phyloP scores from a whole-genome alignment of 257 asterid species.

The Solanum clarkiae region DNA sequence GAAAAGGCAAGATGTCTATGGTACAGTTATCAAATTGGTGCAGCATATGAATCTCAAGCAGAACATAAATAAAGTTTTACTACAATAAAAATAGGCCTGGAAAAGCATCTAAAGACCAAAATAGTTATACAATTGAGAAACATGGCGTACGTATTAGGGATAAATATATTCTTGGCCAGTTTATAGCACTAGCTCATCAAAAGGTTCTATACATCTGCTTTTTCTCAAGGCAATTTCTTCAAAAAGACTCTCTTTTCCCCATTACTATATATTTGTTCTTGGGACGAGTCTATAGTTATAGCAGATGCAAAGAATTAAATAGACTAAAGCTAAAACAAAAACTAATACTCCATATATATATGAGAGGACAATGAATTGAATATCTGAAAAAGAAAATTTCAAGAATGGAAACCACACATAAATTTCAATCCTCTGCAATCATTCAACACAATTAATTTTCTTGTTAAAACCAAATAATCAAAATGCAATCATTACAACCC shows the following conservation, averaged over 20 bases:
- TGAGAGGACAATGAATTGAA: no score
- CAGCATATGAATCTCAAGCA: no score
- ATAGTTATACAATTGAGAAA: background rate
- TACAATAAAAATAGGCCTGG: no score
- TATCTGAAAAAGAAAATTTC: no score
- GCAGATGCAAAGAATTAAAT: background rate
- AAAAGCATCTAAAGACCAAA: background rate
- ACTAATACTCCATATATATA: background rate
- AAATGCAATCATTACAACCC: background rate
- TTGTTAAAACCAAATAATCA: no score
- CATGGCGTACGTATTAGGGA: background rate
- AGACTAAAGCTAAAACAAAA: background rate
- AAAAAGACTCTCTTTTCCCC: background rate
- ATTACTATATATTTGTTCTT: background rate
- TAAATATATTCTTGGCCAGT: background rate
- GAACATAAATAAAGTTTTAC: no score
- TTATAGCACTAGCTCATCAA: background rate
- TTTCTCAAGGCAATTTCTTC: background rate
- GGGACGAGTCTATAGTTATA: background rate
- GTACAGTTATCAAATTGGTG: background rate
- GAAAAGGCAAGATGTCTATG: background rate
- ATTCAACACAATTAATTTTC: background rate
- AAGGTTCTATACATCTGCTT: background rate
- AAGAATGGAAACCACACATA: conserved; percentile 49
- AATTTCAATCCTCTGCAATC: conserved; percentile 66